Conservation (phyloP, 768 basidiomycete species). For the Boletus fagicola region DNA sequence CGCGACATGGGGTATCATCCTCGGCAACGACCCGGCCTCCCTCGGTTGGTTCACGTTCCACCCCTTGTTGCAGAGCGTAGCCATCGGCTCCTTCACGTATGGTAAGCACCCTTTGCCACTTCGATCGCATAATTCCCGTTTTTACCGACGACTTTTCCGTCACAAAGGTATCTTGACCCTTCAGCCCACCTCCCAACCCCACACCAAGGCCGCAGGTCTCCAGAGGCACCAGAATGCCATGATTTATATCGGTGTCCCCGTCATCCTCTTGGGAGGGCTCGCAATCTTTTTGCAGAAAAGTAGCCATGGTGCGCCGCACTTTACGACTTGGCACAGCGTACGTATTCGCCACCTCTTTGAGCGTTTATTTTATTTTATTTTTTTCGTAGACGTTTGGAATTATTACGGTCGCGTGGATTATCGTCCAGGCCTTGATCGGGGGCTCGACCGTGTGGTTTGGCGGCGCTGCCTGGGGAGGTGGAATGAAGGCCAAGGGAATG, state of each 20-base stretch:
- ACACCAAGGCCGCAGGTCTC: conserved; percentile 65
- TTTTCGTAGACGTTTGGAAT: conserved; percentile 57
- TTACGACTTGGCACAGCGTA: conserved; percentile 76
- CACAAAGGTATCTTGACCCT: conserved; percentile 68
- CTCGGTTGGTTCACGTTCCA: conserved; percentile 67
- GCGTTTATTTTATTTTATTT: neutral
- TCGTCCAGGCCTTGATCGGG: conserved; percentile 60
- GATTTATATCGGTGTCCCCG: conserved; percentile 52
- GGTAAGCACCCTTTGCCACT: conserved; percentile 41
- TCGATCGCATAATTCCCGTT: neutral
- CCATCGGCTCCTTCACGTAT: conserved; percentile 55
- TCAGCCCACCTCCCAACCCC: conserved; percentile 67
- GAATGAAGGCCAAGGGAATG: conserved; percentile 62
- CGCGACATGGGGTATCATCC: conserved; percentile 45
- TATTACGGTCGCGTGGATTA: conserved; percentile 58
- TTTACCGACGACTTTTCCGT: neutral
- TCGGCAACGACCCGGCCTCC: conserved; percentile 43
- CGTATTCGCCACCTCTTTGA: conserved; percentile 18
- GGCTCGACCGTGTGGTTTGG: conserved; percentile 76
- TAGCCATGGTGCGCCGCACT: conserved; percentile 50
- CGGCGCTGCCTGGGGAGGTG: conserved; percentile 70
- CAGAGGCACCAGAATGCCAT: conserved; percentile 66
- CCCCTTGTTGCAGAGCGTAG: conserved; percentile 59
- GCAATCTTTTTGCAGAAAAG: conserved; percentile 65
- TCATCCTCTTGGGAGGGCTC: conserved; percentile 57